Evolutionary conservation across 805 yeast genomes (phyloP).

Genomic region (Spathaspora hagerdaliae): DNA sequence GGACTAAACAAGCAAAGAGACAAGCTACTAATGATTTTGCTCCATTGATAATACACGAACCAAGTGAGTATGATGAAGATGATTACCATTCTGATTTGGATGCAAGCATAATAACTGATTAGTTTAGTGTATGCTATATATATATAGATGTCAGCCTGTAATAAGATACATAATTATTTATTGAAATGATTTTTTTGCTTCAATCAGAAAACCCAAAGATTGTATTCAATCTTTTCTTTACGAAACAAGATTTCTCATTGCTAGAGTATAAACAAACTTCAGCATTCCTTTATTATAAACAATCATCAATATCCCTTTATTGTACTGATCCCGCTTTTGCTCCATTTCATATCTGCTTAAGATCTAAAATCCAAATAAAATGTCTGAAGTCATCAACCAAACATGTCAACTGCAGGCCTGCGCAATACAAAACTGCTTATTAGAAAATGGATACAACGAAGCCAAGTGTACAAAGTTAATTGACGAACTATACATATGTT

Average conservation of each 20-base stretch:
- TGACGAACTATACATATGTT: conserved; percentile 71
- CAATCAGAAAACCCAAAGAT: no score
- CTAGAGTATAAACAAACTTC: no score
- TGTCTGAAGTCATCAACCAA: conserved; percentile 11
- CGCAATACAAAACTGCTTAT: conserved; percentile 76
- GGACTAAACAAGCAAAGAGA: conserved; percentile 14
- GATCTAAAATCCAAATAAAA: neutral
- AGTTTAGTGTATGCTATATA: conserved; percentile 3
- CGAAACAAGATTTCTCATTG: no score
- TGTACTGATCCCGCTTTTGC: no score
- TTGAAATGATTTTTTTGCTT: no score
- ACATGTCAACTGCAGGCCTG: conserved; percentile 81
- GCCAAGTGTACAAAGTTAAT: conserved; percentile 67
- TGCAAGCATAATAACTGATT: conserved; percentile 11
- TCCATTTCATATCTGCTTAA: no score
- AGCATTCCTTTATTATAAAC: no score
- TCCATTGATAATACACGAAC: conserved; percentile 40
- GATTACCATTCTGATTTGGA: conserved; percentile 57
- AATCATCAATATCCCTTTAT: no score
- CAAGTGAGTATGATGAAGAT: conserved; percentile 45
- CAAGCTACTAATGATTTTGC: conserved; percentile 25
- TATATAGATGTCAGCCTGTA: neutral
- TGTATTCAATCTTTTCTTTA: no score
- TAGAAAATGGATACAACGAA: conserved; percentile 62
- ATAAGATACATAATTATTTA: no score